A percentile compares a stretch with the other conserved stretches of the same genome.
These are phyloP conservation scores for Fusarium sororula DNA, from an alignment of 2,329 filamentous ascomycete genomes.

Conservation along the genomic window DNA sequence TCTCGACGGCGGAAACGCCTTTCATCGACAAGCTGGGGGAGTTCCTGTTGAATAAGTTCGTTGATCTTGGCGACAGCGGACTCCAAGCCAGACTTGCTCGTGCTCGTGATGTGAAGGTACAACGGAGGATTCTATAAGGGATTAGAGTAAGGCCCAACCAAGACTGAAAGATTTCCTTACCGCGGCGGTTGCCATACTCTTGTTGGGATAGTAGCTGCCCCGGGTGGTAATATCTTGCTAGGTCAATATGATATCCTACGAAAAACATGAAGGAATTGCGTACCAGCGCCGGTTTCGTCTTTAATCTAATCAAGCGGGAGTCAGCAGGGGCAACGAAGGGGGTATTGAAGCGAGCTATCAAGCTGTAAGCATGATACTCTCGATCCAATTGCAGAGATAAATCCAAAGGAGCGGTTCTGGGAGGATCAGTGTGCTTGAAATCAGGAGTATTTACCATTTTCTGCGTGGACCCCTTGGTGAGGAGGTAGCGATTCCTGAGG, in stretches of 20 bases:
- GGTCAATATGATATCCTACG: slow-evolving; percentile 65
- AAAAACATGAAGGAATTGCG: slow-evolving; percentile 60
- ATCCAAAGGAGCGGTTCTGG: slow-evolving; percentile 48
- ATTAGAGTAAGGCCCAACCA: background rate
- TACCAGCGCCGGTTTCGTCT: slow-evolving; percentile 99
- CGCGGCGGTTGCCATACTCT: slow-evolving; percentile 92
- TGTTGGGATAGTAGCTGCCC: slow-evolving; percentile 96
- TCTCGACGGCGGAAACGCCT: slow-evolving; percentile 88
- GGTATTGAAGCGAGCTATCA: slow-evolving; percentile 69
- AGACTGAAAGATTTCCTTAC: slow-evolving; percentile 64
- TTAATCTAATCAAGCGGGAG: slow-evolving; percentile 97
- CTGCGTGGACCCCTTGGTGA: slow-evolving; percentile 97
- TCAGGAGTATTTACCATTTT: slow-evolving; percentile 95
- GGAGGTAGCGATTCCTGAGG: slow-evolving; percentile 91
- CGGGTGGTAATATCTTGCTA: slow-evolving; percentile 94
- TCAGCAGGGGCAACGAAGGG: slow-evolving; percentile 93
- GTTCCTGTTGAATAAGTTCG: slow-evolving; percentile 94
- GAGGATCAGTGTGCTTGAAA: slow-evolving; percentile 49
- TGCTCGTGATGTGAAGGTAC: slow-evolving; percentile 95
- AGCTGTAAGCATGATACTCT: slow-evolving; percentile 75
- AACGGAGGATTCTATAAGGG: slow-evolving; percentile 81
- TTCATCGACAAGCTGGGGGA: slow-evolving; percentile 95
- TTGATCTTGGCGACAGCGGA: slow-evolving; percentile 88
- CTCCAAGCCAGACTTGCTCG: slow-evolving; percentile 89
- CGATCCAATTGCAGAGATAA: slow-evolving; percentile 57